phyloP scores from a whole-genome alignment of 2,329 filamentous ascomycete species.

The Hymenoscyphus fructigenus region DNA sequence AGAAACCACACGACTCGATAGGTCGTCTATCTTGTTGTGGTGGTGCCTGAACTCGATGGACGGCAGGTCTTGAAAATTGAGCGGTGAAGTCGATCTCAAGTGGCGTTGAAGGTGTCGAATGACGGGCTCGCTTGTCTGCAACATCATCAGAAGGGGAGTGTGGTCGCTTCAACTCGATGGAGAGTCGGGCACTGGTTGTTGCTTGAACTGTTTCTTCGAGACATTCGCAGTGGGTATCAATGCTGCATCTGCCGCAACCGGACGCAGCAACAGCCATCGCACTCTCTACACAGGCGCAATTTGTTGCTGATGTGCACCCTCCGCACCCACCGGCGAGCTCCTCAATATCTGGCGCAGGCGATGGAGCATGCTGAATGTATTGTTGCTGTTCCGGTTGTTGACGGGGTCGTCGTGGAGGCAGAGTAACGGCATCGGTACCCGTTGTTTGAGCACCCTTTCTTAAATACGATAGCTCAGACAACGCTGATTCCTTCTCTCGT shows the following conservation, averaged over 20 bases:
- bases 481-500: constrained; percentile 44
- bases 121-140: constrained; percentile 56
- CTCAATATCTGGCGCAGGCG: constrained; percentile 33
- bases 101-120: constrained; percentile 44
- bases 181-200: constrained; percentile 5
- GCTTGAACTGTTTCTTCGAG: constrained; percentile 45
- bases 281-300: constrained; percentile 60
- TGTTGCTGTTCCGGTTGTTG: constrained; percentile 24
- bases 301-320: constrained; percentile 51
- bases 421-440: constrained; percentile 41
- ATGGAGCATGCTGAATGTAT: constrained; percentile 28
- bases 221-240: constrained; percentile 62
- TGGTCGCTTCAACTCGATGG: constrained; percentile 34
- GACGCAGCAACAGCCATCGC: constrained; percentile 52
- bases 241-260: constrained; percentile 66
- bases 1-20: constrained; percentile 77
- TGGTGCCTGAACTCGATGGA: constrained; percentile 25
- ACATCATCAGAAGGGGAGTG: constrained; percentile 30
- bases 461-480: constrained; percentile 41
- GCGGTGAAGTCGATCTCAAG: constrained; percentile 75
- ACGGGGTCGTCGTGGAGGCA: constrained; percentile 38
- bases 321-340: constrained; percentile 48
- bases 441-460: constrained; percentile 34
- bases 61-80: constrained; percentile 50
- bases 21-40: constrained; percentile 36